Percentiles rank a stretch among this genome's conserved stretches.
Conservation (phyloP, 768 basidiomycete genomes). For the Pholiota conissans region DNA sequence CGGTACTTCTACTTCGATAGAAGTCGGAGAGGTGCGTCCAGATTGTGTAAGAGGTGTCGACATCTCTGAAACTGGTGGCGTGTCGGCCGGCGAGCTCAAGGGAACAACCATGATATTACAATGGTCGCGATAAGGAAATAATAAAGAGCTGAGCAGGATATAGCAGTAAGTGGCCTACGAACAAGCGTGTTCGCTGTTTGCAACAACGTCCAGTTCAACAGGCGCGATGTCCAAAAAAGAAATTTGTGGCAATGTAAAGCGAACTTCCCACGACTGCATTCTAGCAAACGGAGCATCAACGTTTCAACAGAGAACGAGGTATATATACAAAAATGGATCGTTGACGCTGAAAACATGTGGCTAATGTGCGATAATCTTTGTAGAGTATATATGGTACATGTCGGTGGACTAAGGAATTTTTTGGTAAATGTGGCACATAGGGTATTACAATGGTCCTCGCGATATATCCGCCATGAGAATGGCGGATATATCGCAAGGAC, state of each 20-base stretch:
- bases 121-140: not conserved
- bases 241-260: conserved; percentile 6
- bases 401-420: not conserved
- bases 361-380: not conserved
- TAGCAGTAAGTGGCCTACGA: not conserved
- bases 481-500: no score
- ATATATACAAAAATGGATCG: not conserved
- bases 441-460: no score
- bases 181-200: conserved; percentile 3
- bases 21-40: conserved; percentile 31
- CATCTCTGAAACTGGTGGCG: conserved; percentile 22
- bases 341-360: not conserved
- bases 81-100: conserved; percentile 14
- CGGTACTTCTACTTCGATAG: conserved; percentile 21
- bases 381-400: not conserved
- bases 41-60: conserved; percentile 30
- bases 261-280: conserved; percentile 1
- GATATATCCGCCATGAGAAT: no score
- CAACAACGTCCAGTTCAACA: not conserved
- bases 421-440: no score
- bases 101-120: conserved; percentile 9
- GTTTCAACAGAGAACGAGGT: not conserved
- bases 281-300: not conserved
- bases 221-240: not conserved
- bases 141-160: not conserved